Conservation (phyloP, 1,284 basidiomycete species). For the Ganoderma boninense region DNA sequence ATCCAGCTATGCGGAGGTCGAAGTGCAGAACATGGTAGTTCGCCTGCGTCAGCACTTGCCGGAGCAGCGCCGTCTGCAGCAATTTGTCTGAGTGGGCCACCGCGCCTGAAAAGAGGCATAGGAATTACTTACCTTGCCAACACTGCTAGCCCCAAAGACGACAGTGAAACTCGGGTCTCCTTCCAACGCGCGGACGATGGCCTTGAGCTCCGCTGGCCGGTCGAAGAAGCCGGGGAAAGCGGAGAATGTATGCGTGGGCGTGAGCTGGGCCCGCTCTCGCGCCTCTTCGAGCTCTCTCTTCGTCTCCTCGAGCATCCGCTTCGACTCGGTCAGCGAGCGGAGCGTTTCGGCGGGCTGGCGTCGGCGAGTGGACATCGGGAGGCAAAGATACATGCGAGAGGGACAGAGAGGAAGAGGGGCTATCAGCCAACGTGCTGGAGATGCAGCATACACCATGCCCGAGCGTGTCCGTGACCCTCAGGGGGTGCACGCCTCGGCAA, state of each 20-base stretch:
- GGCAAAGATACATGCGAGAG: background rate
- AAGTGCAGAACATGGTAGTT: slow-evolving; percentile 84
- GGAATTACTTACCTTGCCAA: slow-evolving; percentile 67
- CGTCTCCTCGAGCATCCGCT: slow-evolving; percentile 77
- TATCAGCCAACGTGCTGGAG: slow-evolving; percentile 24
- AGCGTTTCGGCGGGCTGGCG: slow-evolving; percentile 78
- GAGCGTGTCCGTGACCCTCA: background rate
- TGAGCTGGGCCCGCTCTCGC: slow-evolving; percentile 69
- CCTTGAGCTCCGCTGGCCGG: slow-evolving; percentile 69
- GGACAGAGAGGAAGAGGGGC: slow-evolving; percentile 21
- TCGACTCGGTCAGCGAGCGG: slow-evolving; percentile 79
- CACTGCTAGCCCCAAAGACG: slow-evolving; percentile 81
- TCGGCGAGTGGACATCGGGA: slow-evolving; percentile 9
- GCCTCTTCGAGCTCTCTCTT: slow-evolving; percentile 75
- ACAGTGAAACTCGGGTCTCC: slow-evolving; percentile 82
- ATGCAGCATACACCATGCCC: slow-evolving; percentile 3
- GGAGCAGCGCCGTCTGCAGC: slow-evolving; percentile 72
- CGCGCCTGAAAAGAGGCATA: background rate
- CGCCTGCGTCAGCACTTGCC: slow-evolving; percentile 74
- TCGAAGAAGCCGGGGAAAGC: slow-evolving; percentile 77
- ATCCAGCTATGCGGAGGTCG: slow-evolving; percentile 84
- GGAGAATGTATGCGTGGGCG: slow-evolving; percentile 81
- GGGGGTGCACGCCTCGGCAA: slow-evolving; percentile 1
- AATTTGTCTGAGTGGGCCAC: background rate
- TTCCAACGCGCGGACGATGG: slow-evolving; percentile 68